Evolutionary conservation across 352 stramenopile species (phyloP), one percentile per base, ranked within the genome.

Genomic region (Phytophthora citrophthora): DNA sequence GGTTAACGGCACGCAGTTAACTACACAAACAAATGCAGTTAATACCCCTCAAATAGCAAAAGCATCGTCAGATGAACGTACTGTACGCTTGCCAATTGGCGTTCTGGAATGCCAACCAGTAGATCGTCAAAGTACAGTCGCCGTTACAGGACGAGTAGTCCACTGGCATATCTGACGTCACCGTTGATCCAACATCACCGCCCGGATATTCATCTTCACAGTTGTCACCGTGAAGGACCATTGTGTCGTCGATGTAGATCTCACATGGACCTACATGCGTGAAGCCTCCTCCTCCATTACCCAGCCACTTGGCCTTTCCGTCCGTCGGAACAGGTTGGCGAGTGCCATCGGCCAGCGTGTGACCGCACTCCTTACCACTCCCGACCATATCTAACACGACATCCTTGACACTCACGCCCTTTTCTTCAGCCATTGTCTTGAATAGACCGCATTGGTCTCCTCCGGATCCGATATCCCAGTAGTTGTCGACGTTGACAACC

Each of bases 51-150:
- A 12, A 34, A 34, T 2, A 12, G 8, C 8, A 32, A 34, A 11
- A 34, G 9, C 9, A 8, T 34, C 29, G 9, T 34, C 8, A 34
- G 29, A 34, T 34, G 0, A 34, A 34, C 29, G 34, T 63, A 79
- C 76, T 76, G 67, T 85, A 85, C 11, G 64, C 56, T 40, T 82
- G 76, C 63, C 67, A 85, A 44, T 57, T 46, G 2, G 31, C 41
- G 24, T 75, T 67, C 40, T 84, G 72, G 36, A 85, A 70, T 11
- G 56, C 70, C 23, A 85, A 55, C 76, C 73, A 85, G 63, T 78
- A 85, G 60, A 81, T 80, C 2, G 67, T 68, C 24, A 84, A 51
- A 15, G 70, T 61, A 63, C 73, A 83, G 16, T 61, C 54, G 20
- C 51, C 57, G 16, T 60, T 61, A 39, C 76, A 86, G 9, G 65